Conservation (phyloP, 78 protist genomes). For the Speleostelium caveatum region DNA sequence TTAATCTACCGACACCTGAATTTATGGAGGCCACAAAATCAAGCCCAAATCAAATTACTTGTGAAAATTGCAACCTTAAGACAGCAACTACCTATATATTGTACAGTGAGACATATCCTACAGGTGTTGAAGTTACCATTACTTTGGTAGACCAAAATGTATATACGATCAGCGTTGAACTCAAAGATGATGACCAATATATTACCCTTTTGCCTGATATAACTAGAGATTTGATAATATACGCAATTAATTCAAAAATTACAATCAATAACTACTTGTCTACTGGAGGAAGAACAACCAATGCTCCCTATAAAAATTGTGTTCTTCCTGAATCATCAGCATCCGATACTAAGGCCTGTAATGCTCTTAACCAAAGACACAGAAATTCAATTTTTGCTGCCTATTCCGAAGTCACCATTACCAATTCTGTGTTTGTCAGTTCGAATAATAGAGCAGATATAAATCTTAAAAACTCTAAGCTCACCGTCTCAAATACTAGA, state of each 20-base stretch:
- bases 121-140: background rate
- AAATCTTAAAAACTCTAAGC: background rate
- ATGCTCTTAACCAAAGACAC: background rate
- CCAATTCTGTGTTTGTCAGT: background rate
- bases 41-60: background rate
- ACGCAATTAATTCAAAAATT: too few species aligned
- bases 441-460: background rate
- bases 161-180: too few species aligned
- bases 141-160: too few species aligned
- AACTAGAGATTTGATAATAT: too few species aligned
- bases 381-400: background rate
- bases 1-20: background rate
- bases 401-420: background rate
- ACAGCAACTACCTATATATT: background rate
- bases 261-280: too few species aligned
- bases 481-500: background rate
- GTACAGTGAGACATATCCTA: background rate
- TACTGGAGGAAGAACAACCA: too few species aligned
- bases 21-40: background rate
- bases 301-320: background rate
- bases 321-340: background rate
- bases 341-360: too few species aligned
- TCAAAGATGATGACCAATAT: too few species aligned
- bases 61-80: background rate
- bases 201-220: too few species aligned